Base-by-base conservation (phyloP, 2,329 filamentous ascomycete genomes). In the Fusarium liriodendri region DNA sequence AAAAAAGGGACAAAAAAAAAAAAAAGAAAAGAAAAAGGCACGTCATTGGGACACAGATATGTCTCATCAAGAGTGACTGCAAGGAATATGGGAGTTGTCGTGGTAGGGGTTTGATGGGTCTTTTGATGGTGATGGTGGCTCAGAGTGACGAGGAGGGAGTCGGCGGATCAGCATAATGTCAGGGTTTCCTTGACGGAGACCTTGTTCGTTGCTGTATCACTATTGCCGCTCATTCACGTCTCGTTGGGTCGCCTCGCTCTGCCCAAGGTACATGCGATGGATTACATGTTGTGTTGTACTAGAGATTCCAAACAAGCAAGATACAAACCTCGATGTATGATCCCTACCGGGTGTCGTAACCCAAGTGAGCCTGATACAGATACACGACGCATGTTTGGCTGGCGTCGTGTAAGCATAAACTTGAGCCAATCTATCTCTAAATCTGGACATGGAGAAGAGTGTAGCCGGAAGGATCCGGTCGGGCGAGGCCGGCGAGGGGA, bases 1-100 rank as follows among this genome's bases (percentile, higher is more conserved):
- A 42, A 25, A 14, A 55, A 54, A 63, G 52, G 47, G 27, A 52
- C 52, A 37, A 59, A 29, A 67, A 66, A 25, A 60, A 57, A 67
- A 66, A 25, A 60, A 57, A 62, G n/a, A 52, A 42, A 27, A 37
- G 14, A 47, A 57, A 62, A 62, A 50, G 57, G 50, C 18, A 58
- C 60, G 52, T 58, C 29, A 64, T 54, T 54, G 40, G 37, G 33
- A 38, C 35, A 64, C 52, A 35, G 29, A 14, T 54, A 52, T 45
- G 22, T 42, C 40, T 62, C n/a, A 29, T 55, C 33, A 18, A 47
- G 38, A 20, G 42, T 20, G 16, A 40, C 29, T 22, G 27, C 32
- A 40, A 29, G 62, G 62, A 5, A 54, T 22, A 50, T 32, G 33
- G 47, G 67, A 38, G 37, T 62, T 37, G 38, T 11, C 29, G 45